Conservation (phyloP, 2,329 filamentous ascomycete genomes). For the Colletotrichum kahawae region DNA sequence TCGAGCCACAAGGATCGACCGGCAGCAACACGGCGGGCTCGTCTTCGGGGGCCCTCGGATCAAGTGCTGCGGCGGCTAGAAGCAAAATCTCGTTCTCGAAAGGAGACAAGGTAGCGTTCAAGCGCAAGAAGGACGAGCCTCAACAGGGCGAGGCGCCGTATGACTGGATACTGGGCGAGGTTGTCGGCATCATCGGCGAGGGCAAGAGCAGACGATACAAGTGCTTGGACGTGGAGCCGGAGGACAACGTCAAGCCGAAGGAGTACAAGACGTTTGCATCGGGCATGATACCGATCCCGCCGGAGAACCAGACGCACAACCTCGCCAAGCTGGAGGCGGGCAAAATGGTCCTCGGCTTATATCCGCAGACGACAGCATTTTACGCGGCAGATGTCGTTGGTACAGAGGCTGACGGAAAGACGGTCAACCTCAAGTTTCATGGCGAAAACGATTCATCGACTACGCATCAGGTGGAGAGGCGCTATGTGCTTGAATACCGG, state of each 20-base stretch:
- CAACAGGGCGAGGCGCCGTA: constrained; percentile 49
- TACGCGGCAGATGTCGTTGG: constrained; percentile 84
- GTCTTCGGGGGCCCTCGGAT: constrained; percentile 21
- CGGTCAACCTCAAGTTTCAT: constrained; percentile 75
- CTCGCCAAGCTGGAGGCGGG: constrained; percentile 68
- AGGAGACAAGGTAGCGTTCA: constrained; percentile 71
- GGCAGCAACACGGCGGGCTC: constrained; percentile 38
- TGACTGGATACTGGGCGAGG: constrained; percentile 79
- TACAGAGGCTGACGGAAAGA: constrained; percentile 57
- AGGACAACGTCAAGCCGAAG: constrained; percentile 69
- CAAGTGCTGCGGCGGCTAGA: constrained; percentile 19
- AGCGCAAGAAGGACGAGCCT: constrained; percentile 55
- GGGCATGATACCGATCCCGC: constrained; percentile 79
- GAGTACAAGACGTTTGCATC: constrained; percentile 75
- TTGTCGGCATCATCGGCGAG: constrained; percentile 76
- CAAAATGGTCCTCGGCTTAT: constrained; percentile 77
- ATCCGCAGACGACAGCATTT: constrained; percentile 85
- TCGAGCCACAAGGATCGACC: constrained; percentile 53
- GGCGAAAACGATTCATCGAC: constrained; percentile 77
- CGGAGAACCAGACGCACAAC: constrained; percentile 50
- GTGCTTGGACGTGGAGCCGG: constrained; percentile 80
- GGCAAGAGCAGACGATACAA: constrained; percentile 80
- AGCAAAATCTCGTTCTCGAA: constrained; percentile 62
- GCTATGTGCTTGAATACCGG: constrained; percentile 78
- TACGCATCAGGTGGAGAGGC: constrained; percentile 75